phyloP scores from a whole-genome alignment of 208 protist genomes.

The Acanthamoeba sp. region DNA sequence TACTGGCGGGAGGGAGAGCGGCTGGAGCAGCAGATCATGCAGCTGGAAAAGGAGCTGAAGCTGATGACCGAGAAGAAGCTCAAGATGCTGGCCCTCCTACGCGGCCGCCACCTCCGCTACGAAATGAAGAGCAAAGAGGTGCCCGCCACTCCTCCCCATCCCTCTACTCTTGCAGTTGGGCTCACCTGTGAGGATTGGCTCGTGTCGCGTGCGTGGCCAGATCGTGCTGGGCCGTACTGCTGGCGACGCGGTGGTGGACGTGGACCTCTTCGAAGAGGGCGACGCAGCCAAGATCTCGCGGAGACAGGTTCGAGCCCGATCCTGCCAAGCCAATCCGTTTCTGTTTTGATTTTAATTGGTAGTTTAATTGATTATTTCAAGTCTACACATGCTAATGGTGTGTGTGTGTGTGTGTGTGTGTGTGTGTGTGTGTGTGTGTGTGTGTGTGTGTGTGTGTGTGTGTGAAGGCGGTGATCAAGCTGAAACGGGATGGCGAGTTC shows the following conservation, averaged over 20 bases:
- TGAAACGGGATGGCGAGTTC: slow-evolving; percentile 60
- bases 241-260: slow-evolving; percentile 44
- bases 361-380: neutral
- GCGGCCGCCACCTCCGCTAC: slow-evolving; percentile 31
- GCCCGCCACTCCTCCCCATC: too few relatives aligned
- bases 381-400: neutral
- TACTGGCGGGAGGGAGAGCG: neutral
- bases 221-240: slow-evolving; percentile 26
- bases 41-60: slow-evolving; percentile 23
- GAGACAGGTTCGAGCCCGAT: neutral
- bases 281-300: slow-evolving; percentile 51
- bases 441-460: neutral
- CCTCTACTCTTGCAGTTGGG: too few relatives aligned
- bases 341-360: too few relatives aligned
- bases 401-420: neutral
- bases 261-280: slow-evolving; percentile 53
- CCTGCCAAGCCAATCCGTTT: too few relatives aligned
- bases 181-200: too few relatives aligned
- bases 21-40: neutral
- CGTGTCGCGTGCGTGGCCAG: neutral
- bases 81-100: slow-evolving; percentile 52
- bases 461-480: slow-evolving; percentile 57
- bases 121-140: slow-evolving; percentile 75
- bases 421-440: neutral
- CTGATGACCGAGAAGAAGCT: neutral